These are phyloP conservation scores for Ambrosia hybrid DNA, from an alignment of 140 eudicot genomes.

Conservation along the genomic window DNA sequence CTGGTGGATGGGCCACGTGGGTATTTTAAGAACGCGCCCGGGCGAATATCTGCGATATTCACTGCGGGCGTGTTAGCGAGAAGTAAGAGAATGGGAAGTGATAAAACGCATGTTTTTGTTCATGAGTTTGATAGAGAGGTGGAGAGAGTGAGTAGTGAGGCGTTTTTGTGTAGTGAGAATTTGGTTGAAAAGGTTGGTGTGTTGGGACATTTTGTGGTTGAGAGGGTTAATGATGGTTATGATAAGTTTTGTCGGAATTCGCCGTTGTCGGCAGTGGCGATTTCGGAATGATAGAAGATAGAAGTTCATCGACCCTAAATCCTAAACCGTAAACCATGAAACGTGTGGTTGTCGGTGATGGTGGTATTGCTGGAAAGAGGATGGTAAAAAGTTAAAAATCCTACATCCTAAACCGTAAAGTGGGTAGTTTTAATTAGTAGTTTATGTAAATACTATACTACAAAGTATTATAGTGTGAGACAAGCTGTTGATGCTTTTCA, in stretches of 20 bases:
- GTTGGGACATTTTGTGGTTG: constrained; percentile 71
- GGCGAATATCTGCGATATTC: constrained; percentile 77
- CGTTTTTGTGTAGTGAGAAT: constrained; percentile 75
- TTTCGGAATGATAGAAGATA: neutral
- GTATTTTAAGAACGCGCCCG: constrained; percentile 54
- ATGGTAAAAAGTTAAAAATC: too few species aligned
- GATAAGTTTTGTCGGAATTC: constrained; percentile 51
- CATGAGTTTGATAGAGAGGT: constrained; percentile 78
- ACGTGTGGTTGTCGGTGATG: too few species aligned
- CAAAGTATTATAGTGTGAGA: constrained; percentile 3
- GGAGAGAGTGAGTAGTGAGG: constrained; percentile 65
- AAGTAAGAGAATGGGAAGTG: constrained; percentile 49
- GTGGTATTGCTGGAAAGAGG: too few species aligned
- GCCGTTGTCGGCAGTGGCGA: constrained; percentile 23
- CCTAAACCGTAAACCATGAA: neutral
- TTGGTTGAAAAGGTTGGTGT: constrained; percentile 53
- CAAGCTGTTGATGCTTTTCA: constrained; percentile 7
- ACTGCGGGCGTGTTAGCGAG: constrained; percentile 86
- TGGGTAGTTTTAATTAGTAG: neutral
- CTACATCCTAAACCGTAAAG: neutral
- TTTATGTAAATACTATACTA: constrained; percentile 21
- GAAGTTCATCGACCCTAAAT: too few species aligned
- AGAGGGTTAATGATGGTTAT: neutral
- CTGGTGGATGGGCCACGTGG: constrained; percentile 83
- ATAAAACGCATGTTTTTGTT: constrained; percentile 71